A percentile compares a stretch with the other conserved stretches of the same genome.
These are phyloP conservation scores for Mycena epipterygia DNA, from an alignment of 768 basidiomycete genomes.

Conservation along the genomic window DNA sequence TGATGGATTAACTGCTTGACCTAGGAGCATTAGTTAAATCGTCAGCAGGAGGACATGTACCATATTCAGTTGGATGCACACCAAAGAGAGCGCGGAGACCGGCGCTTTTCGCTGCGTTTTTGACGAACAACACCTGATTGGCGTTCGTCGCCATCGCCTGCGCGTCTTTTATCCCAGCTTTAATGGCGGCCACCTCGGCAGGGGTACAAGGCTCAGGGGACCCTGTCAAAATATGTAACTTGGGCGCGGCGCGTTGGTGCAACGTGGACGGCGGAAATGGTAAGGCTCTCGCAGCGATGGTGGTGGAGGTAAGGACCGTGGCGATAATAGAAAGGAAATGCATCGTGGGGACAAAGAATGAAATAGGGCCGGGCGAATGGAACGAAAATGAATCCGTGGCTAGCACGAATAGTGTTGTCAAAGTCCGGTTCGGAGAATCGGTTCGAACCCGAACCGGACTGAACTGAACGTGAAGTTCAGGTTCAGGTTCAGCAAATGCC, in stretches of 20 bases:
- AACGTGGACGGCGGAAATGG: not conserved
- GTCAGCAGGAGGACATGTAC: no score
- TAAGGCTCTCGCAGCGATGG: not conserved
- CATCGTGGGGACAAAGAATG: not conserved
- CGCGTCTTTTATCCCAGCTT: not conserved
- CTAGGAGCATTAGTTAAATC: no score
- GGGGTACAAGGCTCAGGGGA: not conserved
- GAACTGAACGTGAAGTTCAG: slow-evolving; percentile 15
- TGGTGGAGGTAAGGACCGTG: not conserved
- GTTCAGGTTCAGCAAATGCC: slow-evolving; percentile 9
- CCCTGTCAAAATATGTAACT: not conserved
- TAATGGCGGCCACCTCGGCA: not conserved
- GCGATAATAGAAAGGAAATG: not conserved
- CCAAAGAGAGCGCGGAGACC: not conserved
- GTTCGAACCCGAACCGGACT: slow-evolving; percentile 11
- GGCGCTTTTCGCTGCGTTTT: not conserved
- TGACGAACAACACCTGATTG: not conserved
- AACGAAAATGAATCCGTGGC: not conserved
- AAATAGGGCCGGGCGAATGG: not conserved
- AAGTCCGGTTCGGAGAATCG: slow-evolving; percentile 2
- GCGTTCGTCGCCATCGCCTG: not conserved
- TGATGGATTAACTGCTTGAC: not conserved
- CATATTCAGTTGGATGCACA: no score
- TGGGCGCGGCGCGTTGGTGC: not conserved
- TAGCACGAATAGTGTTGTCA: not conserved